Evolutionary conservation across 2,329 filamentous ascomycete species (phyloP), one percentile per base, ranked within the genome.

Genomic region (Periconia sp.): DNA sequence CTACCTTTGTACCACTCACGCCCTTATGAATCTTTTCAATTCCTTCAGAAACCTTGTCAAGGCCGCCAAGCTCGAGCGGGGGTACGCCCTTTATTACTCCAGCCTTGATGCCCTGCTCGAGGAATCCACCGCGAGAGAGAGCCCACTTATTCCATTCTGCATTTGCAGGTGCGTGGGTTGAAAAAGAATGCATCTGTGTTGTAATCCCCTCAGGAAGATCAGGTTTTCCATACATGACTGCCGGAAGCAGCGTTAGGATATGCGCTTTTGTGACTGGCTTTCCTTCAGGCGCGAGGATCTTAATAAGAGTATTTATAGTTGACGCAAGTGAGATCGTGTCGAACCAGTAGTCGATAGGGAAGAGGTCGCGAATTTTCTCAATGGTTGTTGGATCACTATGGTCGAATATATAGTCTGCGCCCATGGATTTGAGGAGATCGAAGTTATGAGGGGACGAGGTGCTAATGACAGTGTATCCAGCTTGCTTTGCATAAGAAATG

Each of bases 331-430:
- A 57, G 36, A 77, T 73, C 0, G 69, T 73, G 39, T 77, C 73
- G 36, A 77, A 73, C 23, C 67, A 66, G 35, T 73, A 68, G 8
- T 54, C 41, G 3, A 76, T 53, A 1, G 55, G 38, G 70, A 2
- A 63, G 18, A 33, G 9, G n/a, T 33, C 21, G 9, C 16, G 31
- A 9, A 33, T 19, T 7, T 26, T 29, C 13, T 67, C 53, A 9
- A 68, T 59, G 3, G 74, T 70, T 1, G 68, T 31, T 1, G 52
- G 40, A 36, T 73, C 66, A 8, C 61, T 67, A 40, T 78, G 75
- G 45, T 78, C 69, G 36, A 60, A 48, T 29, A 60, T 25, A 19
- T 58, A 17, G 29, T 59, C 48, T 8, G 55, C 50, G 18, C 57
- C 55, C 7, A 50, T 39, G 3, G 40, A 39, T 21, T 36, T 35